phyloP scores from a whole-genome alignment of 345 rosid genomes.

The Citrus glauca region DNA sequence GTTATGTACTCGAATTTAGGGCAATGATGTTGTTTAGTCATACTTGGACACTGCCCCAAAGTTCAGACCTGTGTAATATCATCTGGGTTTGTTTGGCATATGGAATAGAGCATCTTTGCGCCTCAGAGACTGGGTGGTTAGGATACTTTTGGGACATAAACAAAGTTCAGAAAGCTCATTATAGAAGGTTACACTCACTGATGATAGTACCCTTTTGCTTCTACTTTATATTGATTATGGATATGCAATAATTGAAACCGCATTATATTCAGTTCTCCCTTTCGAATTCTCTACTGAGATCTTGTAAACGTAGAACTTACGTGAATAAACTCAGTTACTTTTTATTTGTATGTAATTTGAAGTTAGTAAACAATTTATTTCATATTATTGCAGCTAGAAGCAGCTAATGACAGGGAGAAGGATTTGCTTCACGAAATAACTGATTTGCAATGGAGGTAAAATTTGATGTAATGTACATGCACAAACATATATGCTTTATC shows the following conservation, averaged over 20 bases:
- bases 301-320: not conserved
- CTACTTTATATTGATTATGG: not conserved
- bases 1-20: not conserved
- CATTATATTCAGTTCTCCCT: not conserved
- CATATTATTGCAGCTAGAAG: constrained; percentile 64
- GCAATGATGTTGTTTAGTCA: not conserved
- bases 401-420: constrained; percentile 87
- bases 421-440: constrained; percentile 85
- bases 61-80: not conserved
- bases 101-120: not conserved
- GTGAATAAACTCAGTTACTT: not conserved
- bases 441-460: constrained; percentile 86
- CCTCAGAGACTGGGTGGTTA: not conserved
- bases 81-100: not conserved
- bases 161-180: not conserved
- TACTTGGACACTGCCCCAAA: not conserved
- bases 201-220: not conserved
- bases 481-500: not conserved
- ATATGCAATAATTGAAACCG: not conserved
- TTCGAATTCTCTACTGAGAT: not conserved
- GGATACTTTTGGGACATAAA: not conserved
- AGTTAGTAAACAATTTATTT: not conserved
- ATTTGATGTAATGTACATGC: not conserved
- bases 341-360: not conserved
- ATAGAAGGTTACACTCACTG: not conserved